Conservation (phyloP, 2,329 filamentous ascomycete species). For the Amauroascus verrucosus region DNA sequence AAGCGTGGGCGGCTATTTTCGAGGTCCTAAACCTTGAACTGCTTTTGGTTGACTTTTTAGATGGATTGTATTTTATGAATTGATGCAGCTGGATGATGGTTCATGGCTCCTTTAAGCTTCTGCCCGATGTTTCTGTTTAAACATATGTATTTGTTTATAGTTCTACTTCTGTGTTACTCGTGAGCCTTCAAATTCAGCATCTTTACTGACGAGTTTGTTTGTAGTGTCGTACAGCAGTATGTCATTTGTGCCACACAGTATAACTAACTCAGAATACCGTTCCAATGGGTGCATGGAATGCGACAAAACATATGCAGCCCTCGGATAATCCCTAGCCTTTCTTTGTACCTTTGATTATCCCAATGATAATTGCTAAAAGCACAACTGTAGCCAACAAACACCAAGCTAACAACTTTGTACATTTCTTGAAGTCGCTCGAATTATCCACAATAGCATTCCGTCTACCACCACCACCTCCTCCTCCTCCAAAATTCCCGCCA, state of each 20-base stretch:
- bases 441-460: neutral
- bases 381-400: neutral
- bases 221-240: no score
- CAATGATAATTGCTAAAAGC: slow-evolving; percentile 5
- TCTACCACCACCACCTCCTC: neutral
- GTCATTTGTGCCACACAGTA: no score
- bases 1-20: neutral
- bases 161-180: neutral
- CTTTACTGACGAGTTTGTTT: neutral
- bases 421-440: neutral
- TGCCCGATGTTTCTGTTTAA: neutral
- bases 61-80: slow-evolving; percentile 5
- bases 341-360: neutral
- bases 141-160: slow-evolving; percentile 5
- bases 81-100: slow-evolving; percentile 2
- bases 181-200: neutral
- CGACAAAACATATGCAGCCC: no score
- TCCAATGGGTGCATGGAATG: no score
- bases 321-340: neutral
- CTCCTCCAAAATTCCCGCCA: neutral
- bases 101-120: neutral
- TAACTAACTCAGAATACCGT: no score
- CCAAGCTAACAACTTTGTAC: neutral
- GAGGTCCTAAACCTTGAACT: neutral
- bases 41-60: neutral